Conservation (phyloP, 345 rosid genomes). For the Theobroma cacao region DNA sequence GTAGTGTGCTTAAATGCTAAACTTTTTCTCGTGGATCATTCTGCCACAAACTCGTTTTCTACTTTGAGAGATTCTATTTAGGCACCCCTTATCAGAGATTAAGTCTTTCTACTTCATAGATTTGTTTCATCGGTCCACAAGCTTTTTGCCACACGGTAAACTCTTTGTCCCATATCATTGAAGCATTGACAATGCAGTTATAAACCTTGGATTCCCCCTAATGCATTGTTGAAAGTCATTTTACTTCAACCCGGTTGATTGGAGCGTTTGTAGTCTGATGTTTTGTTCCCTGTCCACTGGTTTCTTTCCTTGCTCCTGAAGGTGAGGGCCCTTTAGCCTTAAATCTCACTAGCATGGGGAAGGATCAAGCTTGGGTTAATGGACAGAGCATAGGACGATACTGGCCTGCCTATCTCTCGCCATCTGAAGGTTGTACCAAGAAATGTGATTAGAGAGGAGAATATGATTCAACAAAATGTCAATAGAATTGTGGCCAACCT, state of each 20-base stretch:
- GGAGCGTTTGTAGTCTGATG: background rate
- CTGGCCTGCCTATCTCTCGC: constrained; percentile 57
- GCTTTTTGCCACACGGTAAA: too few species aligned
- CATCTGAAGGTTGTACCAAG: constrained; percentile 40
- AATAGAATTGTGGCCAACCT: constrained; percentile 54
- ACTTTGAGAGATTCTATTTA: too few species aligned
- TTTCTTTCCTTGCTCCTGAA: constrained; percentile 37
- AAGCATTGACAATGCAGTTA: too few species aligned
- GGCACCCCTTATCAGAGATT: too few species aligned
- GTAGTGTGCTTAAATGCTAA: too few species aligned
- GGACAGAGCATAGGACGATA: constrained; percentile 58
- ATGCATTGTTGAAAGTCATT: background rate
- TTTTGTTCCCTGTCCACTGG: constrained; percentile 22
- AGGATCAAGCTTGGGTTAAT: constrained; percentile 70
- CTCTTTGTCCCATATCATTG: too few species aligned
- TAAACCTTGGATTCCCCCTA: background rate
- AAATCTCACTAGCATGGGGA: constrained; percentile 62
- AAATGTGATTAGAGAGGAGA: constrained; percentile 57
- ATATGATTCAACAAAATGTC: constrained; percentile 47
- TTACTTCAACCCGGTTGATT: too few species aligned
- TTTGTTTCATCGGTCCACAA: too few species aligned
- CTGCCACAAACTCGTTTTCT: too few species aligned
- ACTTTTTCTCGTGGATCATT: too few species aligned
- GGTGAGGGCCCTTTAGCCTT: constrained; percentile 52
- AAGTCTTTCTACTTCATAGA: too few species aligned